Evolutionary conservation across 257 asterid genomes (phyloP).

Genomic region (Nicotiana tomentosiformis): DNA sequence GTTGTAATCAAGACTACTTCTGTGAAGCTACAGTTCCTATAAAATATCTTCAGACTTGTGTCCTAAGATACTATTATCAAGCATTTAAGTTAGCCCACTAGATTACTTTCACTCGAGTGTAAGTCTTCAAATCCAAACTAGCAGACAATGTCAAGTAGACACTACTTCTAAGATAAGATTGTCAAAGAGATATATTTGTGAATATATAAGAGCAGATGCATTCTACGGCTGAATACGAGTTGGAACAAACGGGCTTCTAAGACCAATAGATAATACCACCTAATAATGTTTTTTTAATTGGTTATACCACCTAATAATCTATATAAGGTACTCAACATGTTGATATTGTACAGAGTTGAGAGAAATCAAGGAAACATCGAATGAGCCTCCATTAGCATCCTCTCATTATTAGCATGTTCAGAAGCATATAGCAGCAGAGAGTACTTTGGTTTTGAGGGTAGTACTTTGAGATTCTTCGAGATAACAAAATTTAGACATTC

Average conservation of each 20-base stretch:
- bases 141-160: background rate
- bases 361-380: background rate
- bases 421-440: background rate
- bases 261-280: background rate
- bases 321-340: background rate
- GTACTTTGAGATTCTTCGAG: no score
- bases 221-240: background rate
- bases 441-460: background rate
- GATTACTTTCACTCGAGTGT: background rate
- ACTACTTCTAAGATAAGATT: background rate
- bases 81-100: background rate
- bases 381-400: background rate
- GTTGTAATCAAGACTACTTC: background rate
- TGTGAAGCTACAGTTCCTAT: background rate
- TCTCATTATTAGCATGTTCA: no score
- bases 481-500: no score
- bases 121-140: background rate
- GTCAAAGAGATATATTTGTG: background rate
- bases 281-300: no score
- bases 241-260: background rate
- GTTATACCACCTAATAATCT: background rate
- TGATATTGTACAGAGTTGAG: background rate
- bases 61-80: background rate
- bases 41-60: background rate
- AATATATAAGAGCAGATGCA: background rate